phyloP scores from a whole-genome alignment of 768 basidiomycete species.

The Rhizopogon vinicolor region DNA sequence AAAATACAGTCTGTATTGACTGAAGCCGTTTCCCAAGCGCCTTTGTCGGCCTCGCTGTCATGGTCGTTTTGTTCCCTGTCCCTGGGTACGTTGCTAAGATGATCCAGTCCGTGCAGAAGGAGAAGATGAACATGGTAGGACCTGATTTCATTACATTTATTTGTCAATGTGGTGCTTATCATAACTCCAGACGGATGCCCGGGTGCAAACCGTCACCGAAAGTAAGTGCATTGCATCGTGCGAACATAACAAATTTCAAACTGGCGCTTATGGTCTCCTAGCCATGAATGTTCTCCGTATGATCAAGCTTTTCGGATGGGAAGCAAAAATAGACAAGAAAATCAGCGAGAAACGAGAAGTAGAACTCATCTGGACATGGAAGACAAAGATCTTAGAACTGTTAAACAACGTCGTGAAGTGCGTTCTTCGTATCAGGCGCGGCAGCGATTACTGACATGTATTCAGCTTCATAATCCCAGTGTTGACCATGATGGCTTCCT shows the following conservation, averaged over 20 bases:
- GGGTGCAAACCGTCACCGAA: conserved; percentile 60
- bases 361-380: conserved; percentile 54
- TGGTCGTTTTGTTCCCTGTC: conserved; percentile 50
- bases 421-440: background rate
- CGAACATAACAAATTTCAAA: conserved; percentile 2
- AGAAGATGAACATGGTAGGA: conserved; percentile 40
- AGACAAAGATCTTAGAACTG: conserved; percentile 46
- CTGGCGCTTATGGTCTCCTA: conserved; percentile 13
- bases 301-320: conserved; percentile 71
- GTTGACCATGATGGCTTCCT: conserved; percentile 62
- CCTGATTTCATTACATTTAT: background rate
- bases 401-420: conserved; percentile 28
- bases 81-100: conserved; percentile 51
- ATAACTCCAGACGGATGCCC: conserved; percentile 43
- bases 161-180: background rate
- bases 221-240: conserved; percentile 28
- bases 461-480: conserved; percentile 56
- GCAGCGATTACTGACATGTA: background rate
- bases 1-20: background rate
- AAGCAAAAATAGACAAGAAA: conserved; percentile 48
- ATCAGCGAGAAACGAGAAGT: conserved; percentile 55
- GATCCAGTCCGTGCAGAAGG: conserved; percentile 43
- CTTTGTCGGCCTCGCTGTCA: conserved; percentile 51
- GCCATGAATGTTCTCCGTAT: conserved; percentile 57
- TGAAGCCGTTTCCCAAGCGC: conserved; percentile 18